Percentiles rank a stretch among this genome's conserved stretches.
Conservation (phyloP, 2,329 filamentous ascomycete genomes). For the Cryphonectria japonica region DNA sequence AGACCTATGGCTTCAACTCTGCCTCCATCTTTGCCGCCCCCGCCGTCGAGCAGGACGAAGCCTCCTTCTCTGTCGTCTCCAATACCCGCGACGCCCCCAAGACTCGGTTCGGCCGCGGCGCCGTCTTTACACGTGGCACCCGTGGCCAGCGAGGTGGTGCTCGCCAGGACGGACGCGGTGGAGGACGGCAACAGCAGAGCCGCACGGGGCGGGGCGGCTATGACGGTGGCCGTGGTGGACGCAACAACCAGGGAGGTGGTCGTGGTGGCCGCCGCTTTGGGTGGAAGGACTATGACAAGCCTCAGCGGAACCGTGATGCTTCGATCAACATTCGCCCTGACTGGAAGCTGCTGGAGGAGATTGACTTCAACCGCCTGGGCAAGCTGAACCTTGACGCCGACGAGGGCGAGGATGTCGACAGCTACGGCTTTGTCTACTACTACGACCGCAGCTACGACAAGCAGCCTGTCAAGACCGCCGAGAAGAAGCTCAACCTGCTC, state of each 20-base stretch:
- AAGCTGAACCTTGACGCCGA: slow-evolving; percentile 97
- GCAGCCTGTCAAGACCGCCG: slow-evolving; percentile 82
- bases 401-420: slow-evolving; percentile 92
- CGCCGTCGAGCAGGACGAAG: slow-evolving; percentile 84
- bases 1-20: slow-evolving; percentile 91
- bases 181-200: slow-evolving; percentile 55
- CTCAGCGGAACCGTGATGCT: slow-evolving; percentile 91
- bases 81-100: slow-evolving; percentile 87
- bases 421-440: slow-evolving; percentile 97
- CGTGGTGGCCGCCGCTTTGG: slow-evolving; percentile 84
- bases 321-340: slow-evolving; percentile 96
- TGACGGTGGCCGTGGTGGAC: slow-evolving; percentile 23
- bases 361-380: slow-evolving; percentile 91
- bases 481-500: slow-evolving; percentile 84
- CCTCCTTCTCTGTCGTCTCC: slow-evolving; percentile 96
- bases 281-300: slow-evolving; percentile 99
- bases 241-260: slow-evolving; percentile 55
- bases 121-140: slow-evolving; percentile 84
- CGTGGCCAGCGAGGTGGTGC: slow-evolving; percentile 77
- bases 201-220: slow-evolving; percentile 71
- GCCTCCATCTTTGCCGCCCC: slow-evolving; percentile 88
- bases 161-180: slow-evolving; percentile 55
- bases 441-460: slow-evolving; percentile 97
- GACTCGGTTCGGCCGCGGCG: slow-evolving; percentile 85
- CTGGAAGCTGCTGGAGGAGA: slow-evolving; percentile 96